Base-by-base conservation (phyloP, 208 protist genomes). In the Crithidia expoeki region DNA sequence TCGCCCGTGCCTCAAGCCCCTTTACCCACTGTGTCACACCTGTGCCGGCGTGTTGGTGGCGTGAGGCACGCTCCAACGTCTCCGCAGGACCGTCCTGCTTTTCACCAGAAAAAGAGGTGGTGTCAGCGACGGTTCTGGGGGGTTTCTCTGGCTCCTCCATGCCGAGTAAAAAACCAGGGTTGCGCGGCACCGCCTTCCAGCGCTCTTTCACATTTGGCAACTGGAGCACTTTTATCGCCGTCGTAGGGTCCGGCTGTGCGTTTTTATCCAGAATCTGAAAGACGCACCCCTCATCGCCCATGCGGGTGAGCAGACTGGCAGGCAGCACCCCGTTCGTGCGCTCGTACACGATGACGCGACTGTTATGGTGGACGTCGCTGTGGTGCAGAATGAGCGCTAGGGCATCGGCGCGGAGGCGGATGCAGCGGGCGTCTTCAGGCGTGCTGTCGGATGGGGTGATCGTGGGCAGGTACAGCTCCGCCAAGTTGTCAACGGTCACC, bases 381-480 rank as follows among this genome's bases (percentile, higher is more conserved):
- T 95, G 89, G 72, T 94, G 86, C 25, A 97, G 57, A 30, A 97
- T 86, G 19, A 95, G 83, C n/a, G 91, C 91, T 21, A 95, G 30
- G 2, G 92, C 88, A 68, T 98, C 94, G 19, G 82, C 83, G 30
- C 94, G 91, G 19, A 98, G 75, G 9, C 92, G 79, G 12, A 93
- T 56, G 57, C 63, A 77, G 30, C 81, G 73, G 4, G 76, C 59
- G 19, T 96, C 89, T n/a, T 94, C 91, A 2, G 80, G 79, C 2
- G 73, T 46, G 25, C 78, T 77, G 69, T 90, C 86, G 0, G 86
- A 88, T 0, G 93, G 93, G 66, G 81, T 84, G 33, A 94, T 88
- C n/a, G 88, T 95, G 17, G 89, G 90, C 25, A 92, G 32, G 79
- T 95, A 74, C 50, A 90, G 77, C 65, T 98, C 94, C 10, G 83